These are phyloP conservation scores for Cercospora sp. DNA, from an alignment of 2,329 filamentous ascomycete genomes.

Conservation along the genomic window DNA sequence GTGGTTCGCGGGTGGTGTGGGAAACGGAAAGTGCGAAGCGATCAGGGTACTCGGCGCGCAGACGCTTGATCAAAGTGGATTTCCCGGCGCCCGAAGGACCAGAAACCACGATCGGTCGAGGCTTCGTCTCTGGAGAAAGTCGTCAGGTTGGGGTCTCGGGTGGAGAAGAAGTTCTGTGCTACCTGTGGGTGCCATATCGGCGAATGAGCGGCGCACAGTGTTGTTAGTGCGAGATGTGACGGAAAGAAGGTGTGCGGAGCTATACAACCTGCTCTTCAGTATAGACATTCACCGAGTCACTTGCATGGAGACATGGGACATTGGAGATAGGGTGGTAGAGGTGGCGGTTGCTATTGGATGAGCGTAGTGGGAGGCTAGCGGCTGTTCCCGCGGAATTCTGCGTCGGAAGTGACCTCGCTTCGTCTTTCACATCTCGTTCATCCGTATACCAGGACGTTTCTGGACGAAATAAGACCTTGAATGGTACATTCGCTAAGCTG, in stretches of 20 bases:
- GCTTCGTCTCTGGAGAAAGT: constrained; percentile 21
- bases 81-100: constrained; percentile 81
- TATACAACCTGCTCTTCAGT: background rate
- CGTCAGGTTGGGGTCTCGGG: constrained; percentile 13
- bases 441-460: too few species aligned
- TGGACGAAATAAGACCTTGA: too few species aligned
- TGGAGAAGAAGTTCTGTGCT: background rate
- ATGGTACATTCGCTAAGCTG: too few species aligned
- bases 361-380: background rate
- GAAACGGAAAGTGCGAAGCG: constrained; percentile 64
- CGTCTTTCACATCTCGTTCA: background rate
- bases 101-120: constrained; percentile 72
- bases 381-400: background rate
- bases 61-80: constrained; percentile 72
- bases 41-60: constrained; percentile 66
- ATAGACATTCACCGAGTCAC: background rate
- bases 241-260: background rate
- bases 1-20: constrained; percentile 77
- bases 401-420: background rate
- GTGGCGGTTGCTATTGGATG: background rate
- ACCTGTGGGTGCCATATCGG: constrained; percentile 27
- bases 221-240: background rate
- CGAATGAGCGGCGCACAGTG: constrained; percentile 11
- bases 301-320: background rate
- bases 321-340: too few species aligned